Conservation (phyloP, 2,329 filamentous ascomycete species). For the Boeremia exigua region DNA sequence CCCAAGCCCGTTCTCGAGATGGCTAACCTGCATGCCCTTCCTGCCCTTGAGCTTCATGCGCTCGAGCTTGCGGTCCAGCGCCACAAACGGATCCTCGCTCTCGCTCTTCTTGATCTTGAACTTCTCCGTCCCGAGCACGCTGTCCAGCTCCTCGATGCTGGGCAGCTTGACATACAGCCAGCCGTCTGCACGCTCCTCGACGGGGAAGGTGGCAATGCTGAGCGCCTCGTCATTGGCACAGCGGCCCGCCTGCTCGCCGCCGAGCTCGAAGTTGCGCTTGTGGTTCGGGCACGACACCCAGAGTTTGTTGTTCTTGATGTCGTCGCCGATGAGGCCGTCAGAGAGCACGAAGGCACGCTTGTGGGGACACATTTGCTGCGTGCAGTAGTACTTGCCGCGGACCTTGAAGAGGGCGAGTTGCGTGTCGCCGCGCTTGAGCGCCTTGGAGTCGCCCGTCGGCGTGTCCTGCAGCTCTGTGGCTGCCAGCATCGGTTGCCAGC, state of each 20-base stretch:
- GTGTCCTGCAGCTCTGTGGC: slow-evolving; percentile 71
- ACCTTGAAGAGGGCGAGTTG: slow-evolving; percentile 89
- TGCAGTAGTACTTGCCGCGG: slow-evolving; percentile 79
- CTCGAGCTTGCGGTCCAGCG: slow-evolving; percentile 63
- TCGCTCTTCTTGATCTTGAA: slow-evolving; percentile 82
- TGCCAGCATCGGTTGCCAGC: slow-evolving; percentile 82
- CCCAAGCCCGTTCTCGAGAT: slow-evolving; percentile 53
- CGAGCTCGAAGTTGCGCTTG: slow-evolving; percentile 86
- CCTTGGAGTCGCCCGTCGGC: slow-evolving; percentile 75
- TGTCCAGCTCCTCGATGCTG: slow-evolving; percentile 79
- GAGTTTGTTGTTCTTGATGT: slow-evolving; percentile 65
- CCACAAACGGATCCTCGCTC: slow-evolving; percentile 60
- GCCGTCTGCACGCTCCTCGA: slow-evolving; percentile 76
- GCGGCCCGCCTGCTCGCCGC: slow-evolving; percentile 67
- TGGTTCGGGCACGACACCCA: slow-evolving; percentile 89
- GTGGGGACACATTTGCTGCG: slow-evolving; percentile 94
- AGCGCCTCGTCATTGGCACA: slow-evolving; percentile 77
- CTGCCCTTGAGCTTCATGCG: slow-evolving; percentile 56
- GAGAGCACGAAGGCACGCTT: slow-evolving; percentile 89
- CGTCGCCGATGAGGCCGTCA: slow-evolving; percentile 81
- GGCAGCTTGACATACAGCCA: slow-evolving; percentile 82
- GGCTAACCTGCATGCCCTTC: slow-evolving; percentile 55
- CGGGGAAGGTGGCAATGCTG: slow-evolving; percentile 82
- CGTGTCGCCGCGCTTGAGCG: slow-evolving; percentile 85
- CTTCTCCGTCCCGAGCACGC: slow-evolving; percentile 75